These are phyloP conservation scores for Aspergillus quadricinctus DNA, from an alignment of 2,329 filamentous ascomycete genomes.

Conservation along the genomic window DNA sequence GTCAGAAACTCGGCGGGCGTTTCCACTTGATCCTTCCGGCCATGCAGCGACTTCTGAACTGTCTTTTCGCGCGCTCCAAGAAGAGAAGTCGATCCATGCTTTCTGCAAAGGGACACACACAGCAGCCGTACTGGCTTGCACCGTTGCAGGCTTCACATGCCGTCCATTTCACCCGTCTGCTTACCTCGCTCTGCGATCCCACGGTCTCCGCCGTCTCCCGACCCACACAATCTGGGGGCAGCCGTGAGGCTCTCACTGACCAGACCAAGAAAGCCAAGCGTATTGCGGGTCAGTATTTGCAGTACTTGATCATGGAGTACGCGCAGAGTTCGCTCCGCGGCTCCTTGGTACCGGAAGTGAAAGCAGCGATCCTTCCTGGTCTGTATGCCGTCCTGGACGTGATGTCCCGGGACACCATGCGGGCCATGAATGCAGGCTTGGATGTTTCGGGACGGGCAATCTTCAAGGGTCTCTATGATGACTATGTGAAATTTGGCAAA, in stretches of 20 bases:
- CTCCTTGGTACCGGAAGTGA: slow-evolving; percentile 48
- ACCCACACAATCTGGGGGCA: slow-evolving; percentile 26
- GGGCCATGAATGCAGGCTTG: slow-evolving; percentile 49
- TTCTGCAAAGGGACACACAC: slow-evolving; percentile 17
- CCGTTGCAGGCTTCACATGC: slow-evolving; percentile 43
- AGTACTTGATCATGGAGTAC: slow-evolving; percentile 56
- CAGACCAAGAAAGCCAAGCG: slow-evolving; percentile 56
- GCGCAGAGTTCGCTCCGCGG: slow-evolving; percentile 50
- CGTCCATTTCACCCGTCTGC: slow-evolving; percentile 49
- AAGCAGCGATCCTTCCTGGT: slow-evolving; percentile 49
- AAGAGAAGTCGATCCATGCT: slow-evolving; percentile 28
- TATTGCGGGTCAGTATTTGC: slow-evolving; percentile 54
- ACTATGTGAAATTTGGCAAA: slow-evolving; percentile 46
- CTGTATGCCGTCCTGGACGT: slow-evolving; percentile 52
- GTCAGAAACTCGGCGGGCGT: slow-evolving; percentile 55
- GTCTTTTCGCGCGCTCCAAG: slow-evolving; percentile 50
- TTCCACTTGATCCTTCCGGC: slow-evolving; percentile 56
- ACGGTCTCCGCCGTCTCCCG: slow-evolving; percentile 52
- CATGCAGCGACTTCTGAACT: slow-evolving; percentile 52
- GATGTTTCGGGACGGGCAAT: slow-evolving; percentile 50
- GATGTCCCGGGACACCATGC: slow-evolving; percentile 48
- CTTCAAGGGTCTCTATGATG: slow-evolving; percentile 51
- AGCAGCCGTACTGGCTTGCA: slow-evolving; percentile 31
- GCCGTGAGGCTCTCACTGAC: slow-evolving; percentile 51
- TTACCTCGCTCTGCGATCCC: slow-evolving; percentile 59